Evolutionary conservation across 805 yeast genomes (phyloP), one percentile per base, ranked within the genome.

Genomic region (Phaffomyces opuntiae): DNA sequence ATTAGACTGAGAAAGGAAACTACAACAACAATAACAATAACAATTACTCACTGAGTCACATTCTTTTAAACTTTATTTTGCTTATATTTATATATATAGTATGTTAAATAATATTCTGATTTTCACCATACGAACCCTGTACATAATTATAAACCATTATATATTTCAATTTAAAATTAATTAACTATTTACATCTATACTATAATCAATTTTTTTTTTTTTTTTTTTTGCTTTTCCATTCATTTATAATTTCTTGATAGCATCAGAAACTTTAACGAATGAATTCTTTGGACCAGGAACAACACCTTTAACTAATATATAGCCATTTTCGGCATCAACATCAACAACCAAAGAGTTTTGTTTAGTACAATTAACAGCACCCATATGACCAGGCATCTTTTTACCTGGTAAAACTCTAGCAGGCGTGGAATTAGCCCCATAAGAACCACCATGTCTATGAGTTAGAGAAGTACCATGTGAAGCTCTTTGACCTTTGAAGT

Each of bases 331-430:
- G 39, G 83, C 88, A 62, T 87, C 90, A 11, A 83, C 83, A 61
- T 84, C 85, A 59, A 93, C 70, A 21, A 93, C 82, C 61, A 81
- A 74, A 25, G 81, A 73, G 63, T 88, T 90, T 63, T 81, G 85
- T 25, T 80, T 77, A 4, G 98, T 91, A 50, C 78, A 76, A 55
- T 71, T 73, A 45, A 77, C 73, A 50, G 78, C 82, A 54, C 99
- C 99, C 93, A 90, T 83, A 65, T 87, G 86, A 53, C 99, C 99
- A 34, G 98, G 95, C 99, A 93, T 91, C 68, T 89, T 91, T 70
- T 87, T 90, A 24, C 97, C 98, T 14, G 97, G 98, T 51, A 89
- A 72, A 44, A 89, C 87, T 72, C 99, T 85, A 60, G 96, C 97
- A 13, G 99, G 99, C 51, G 87, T 84, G 54, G 93, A 95, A 60